A percentile compares a stretch with the other conserved stretches of the same genome.
phyloP scores from a whole-genome alignment of 176 grass and related monocot species.

The Carex littledalei region DNA sequence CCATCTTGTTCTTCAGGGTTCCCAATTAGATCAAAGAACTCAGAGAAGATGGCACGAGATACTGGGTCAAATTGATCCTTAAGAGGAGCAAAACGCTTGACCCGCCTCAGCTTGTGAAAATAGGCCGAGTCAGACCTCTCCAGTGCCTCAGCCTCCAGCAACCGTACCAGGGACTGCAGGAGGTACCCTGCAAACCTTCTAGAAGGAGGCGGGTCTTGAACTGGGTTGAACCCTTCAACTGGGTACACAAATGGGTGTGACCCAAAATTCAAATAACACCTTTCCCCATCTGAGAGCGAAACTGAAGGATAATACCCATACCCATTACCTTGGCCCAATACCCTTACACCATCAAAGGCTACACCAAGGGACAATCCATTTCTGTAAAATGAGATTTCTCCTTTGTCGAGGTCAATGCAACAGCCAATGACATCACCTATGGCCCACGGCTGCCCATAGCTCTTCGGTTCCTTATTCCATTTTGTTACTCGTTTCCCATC shows the following conservation, averaged over 20 bases:
- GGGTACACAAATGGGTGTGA: conserved; percentile 70
- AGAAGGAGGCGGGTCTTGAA: conserved; percentile 49
- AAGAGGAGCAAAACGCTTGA: conserved; percentile 68
- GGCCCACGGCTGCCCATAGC: conserved; percentile 66
- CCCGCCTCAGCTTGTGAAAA: conserved; percentile 72
- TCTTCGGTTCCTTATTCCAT: conserved; percentile 67
- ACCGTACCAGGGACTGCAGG: conserved; percentile 53
- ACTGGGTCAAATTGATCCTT: conserved; percentile 60
- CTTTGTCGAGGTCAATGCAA: conserved; percentile 61
- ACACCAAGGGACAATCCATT: conserved; percentile 67
- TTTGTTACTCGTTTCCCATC: conserved; percentile 70
- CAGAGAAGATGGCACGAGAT: conserved; percentile 53
- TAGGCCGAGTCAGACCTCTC: conserved; percentile 78
- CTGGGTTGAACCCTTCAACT: conserved; percentile 57
- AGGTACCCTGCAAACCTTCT: conserved; percentile 44
- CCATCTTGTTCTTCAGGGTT: conserved; percentile 15
- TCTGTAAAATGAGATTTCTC: conserved; percentile 63
- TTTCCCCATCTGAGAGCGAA: conserved; percentile 76
- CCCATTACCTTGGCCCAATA: conserved; percentile 13
- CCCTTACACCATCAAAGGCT: conserved; percentile 53
- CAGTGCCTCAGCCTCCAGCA: conserved; percentile 58
- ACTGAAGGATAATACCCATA: conserved; percentile 74
- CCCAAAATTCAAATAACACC: conserved; percentile 76
- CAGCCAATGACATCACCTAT: conserved; percentile 82
- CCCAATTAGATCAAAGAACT: conserved; percentile 52